Conservation (phyloP, 495 filamentous ascomycete genomes). For the Aspergillus nanangensis region DNA sequence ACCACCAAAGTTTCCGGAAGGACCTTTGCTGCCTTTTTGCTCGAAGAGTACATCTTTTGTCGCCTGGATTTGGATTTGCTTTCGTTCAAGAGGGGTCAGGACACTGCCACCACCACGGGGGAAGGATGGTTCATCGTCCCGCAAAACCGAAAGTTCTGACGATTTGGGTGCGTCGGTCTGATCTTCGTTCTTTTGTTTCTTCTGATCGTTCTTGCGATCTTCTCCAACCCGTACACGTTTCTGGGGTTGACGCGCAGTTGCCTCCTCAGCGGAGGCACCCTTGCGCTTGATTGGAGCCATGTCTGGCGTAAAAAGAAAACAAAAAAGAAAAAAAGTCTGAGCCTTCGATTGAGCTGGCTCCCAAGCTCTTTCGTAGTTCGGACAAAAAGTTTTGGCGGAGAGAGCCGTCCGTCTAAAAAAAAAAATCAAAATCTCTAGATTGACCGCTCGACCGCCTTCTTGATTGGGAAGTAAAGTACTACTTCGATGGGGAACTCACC, state of each 20-base stretch:
- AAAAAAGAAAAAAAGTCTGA: neutral
- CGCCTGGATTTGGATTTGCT: conserved; percentile 93
- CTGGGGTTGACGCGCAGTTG: conserved; percentile 33
- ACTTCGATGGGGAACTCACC: conserved; percentile 13
- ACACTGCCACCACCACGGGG: conserved; percentile 89
- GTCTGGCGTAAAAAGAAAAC: no score
- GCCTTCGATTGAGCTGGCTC: conserved; percentile 15
- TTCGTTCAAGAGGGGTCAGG: conserved; percentile 88
- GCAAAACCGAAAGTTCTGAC: conserved; percentile 47
- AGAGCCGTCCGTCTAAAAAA: conserved; percentile 25
- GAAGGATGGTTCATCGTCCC: conserved; percentile 82
- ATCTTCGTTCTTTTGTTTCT: conserved; percentile 25
- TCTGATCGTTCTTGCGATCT: conserved; percentile 29
- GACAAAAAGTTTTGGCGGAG: conserved; percentile 20
- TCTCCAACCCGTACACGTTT: conserved; percentile 45
- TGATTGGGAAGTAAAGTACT: neutral
- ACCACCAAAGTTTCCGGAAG: conserved; percentile 34
- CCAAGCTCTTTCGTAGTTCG: conserved; percentile 22
- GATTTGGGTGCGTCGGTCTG: conserved; percentile 35
- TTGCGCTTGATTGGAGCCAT: conserved; percentile 55
- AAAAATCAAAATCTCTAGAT: conserved; percentile 35
- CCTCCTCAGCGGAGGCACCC: conserved; percentile 36
- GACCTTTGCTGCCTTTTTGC: conserved; percentile 57
- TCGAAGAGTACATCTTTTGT: conserved; percentile 92
- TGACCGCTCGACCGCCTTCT: conserved; percentile 15